Conservation (phyloP, 2,329 filamentous ascomycete species). For the Lojkania enalia region DNA sequence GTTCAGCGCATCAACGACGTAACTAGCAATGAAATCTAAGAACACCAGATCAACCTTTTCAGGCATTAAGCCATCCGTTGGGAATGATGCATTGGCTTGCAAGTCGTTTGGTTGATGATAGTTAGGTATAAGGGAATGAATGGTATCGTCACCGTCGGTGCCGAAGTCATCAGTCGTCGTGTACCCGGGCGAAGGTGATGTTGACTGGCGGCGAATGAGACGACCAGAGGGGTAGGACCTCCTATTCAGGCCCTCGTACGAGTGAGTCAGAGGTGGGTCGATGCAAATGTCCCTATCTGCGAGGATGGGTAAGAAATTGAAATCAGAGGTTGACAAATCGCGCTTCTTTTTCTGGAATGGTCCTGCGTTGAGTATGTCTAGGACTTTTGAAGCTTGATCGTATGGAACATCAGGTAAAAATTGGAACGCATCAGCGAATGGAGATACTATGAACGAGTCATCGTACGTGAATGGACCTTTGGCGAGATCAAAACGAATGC, state of each 20-base stretch:
- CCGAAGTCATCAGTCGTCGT: slow-evolving; percentile 62
- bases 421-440: slow-evolving; percentile 58
- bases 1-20: slow-evolving; percentile 43
- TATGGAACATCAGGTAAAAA: slow-evolving; percentile 60
- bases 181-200: slow-evolving; percentile 53
- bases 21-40: slow-evolving; percentile 52
- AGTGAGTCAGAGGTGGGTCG: slow-evolving; percentile 48
- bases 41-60: slow-evolving; percentile 58
- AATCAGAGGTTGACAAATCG: slow-evolving; percentile 34
- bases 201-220: slow-evolving; percentile 55
- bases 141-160: slow-evolving; percentile 59
- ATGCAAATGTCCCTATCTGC: slow-evolving; percentile 52
- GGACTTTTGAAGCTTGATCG: slow-evolving; percentile 47
- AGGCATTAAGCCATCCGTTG: slow-evolving; percentile 46
- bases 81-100: slow-evolving; percentile 55
- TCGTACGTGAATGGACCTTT: slow-evolving; percentile 65
- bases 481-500: slow-evolving; percentile 64
- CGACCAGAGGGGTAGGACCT: slow-evolving; percentile 43
- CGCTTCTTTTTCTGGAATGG: slow-evolving; percentile 42
- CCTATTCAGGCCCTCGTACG: slow-evolving; percentile 24
- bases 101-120: slow-evolving; percentile 57
- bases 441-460: slow-evolving; percentile 59
- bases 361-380: slow-evolving; percentile 51
- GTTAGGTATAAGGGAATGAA: slow-evolving; percentile 53
- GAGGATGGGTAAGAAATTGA: slow-evolving; percentile 43